Evolutionary conservation across 257 asterid genomes (phyloP).

Genomic region (Jaltomata sinuosa): DNA sequence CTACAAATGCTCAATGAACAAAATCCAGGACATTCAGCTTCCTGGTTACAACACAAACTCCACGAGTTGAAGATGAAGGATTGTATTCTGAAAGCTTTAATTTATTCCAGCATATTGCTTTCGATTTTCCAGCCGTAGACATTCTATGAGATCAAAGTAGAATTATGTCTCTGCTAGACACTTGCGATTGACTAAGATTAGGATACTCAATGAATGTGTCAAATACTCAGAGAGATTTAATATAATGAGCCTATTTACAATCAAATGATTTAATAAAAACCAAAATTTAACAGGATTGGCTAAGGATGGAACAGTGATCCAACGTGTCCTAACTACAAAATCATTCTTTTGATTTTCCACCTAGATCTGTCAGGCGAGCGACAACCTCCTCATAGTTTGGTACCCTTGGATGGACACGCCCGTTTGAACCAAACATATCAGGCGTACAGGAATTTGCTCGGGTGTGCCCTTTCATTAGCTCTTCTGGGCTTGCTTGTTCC

Average conservation of each 20-base stretch:
- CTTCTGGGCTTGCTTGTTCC: constrained; percentile 8
- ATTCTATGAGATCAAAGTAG: neutral
- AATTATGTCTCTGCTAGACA: neutral
- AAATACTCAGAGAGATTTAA: neutral
- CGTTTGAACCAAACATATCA: constrained; percentile 17
- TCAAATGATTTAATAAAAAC: neutral
- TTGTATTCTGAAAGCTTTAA: neutral
- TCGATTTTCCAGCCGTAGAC: neutral
- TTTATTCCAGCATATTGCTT: neutral
- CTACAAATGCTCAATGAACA: neutral
- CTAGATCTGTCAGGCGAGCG: constrained; percentile 45
- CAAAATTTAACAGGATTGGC: neutral
- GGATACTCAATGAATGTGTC: neutral
- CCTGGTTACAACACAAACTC: neutral
- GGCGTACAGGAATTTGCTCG: constrained; percentile 53
- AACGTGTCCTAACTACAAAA: neutral
- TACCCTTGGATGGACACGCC: constrained; percentile 56
- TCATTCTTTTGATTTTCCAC: constrained; percentile 1
- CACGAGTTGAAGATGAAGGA: neutral
- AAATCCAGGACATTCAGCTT: neutral
- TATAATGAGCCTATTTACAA: neutral
- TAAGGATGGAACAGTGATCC: neutral
- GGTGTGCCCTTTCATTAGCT: constrained; percentile 22
- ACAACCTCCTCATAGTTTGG: constrained; percentile 78
- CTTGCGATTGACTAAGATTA: neutral